phyloP scores from a whole-genome alignment of 768 basidiomycete genomes.

The Daedalea quercina region DNA sequence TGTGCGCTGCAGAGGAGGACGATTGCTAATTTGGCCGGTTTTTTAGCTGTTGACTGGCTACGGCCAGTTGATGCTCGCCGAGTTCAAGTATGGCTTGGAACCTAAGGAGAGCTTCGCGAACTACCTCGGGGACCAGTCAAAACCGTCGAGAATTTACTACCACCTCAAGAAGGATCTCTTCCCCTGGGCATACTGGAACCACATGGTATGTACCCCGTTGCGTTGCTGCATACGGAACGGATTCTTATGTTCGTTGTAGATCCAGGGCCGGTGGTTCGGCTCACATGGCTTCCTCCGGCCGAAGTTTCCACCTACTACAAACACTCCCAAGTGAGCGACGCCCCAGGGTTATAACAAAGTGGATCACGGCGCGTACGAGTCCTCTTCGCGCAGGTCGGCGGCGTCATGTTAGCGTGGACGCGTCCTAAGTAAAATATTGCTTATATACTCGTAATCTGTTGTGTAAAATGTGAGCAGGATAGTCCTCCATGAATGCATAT shows the following conservation, averaged over 20 bases:
- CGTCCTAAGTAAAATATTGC: too few relatives aligned
- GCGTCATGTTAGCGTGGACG: too few relatives aligned
- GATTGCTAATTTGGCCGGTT: conserved; percentile 6
- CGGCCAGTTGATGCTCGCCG: conserved; percentile 78
- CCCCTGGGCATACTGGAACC: conserved; percentile 74
- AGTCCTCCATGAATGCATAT: too few relatives aligned
- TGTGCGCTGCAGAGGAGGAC: not conserved
- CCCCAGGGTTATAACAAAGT: not conserved
- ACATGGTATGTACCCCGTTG: conserved; percentile 42
- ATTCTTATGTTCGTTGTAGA: conserved; percentile 14
- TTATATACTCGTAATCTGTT: too few relatives aligned
- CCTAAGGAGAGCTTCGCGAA: conserved; percentile 81
- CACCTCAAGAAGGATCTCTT: conserved; percentile 81
- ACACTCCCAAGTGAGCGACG: not conserved
- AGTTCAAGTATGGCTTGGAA: conserved; percentile 89
- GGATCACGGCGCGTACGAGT: too few relatives aligned
- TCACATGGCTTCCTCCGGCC: conserved; percentile 34
- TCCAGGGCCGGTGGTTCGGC: conserved; percentile 45
- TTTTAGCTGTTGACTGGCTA: conserved; percentile 72
- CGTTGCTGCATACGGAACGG: not conserved
- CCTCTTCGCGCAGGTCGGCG: too few relatives aligned
- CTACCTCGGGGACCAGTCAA: conserved; percentile 67
- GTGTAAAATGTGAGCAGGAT: too few relatives aligned
- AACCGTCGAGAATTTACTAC: conserved; percentile 72
- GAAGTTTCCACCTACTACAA: conserved; percentile 20